A percentile compares a stretch with the other conserved stretches of the same genome.
These are phyloP conservation scores for Immersiporthe knoxdaviesiana DNA, from an alignment of 2,329 filamentous ascomycete species.

Conservation along the genomic window DNA sequence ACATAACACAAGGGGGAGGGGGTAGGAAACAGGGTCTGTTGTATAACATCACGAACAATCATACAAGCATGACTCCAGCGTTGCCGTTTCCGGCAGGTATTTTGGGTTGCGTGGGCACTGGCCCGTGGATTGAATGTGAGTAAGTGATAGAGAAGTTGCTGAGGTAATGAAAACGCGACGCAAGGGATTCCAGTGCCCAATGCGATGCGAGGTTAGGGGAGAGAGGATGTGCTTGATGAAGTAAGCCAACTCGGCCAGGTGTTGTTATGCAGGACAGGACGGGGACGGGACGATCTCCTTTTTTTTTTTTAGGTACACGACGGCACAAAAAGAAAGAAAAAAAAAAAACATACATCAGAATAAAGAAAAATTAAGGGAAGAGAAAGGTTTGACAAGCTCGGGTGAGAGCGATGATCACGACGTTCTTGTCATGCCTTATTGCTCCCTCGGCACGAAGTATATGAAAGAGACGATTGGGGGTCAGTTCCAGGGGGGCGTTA, in stretches of 20 bases:
- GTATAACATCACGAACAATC: neutral
- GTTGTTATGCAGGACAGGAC: neutral
- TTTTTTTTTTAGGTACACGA: neutral
- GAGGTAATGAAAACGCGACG: slow-evolving; percentile 13
- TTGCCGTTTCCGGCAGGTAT: slow-evolving; percentile 21
- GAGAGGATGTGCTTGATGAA: slow-evolving; percentile 27
- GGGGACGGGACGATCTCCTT: neutral
- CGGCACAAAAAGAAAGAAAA: no score
- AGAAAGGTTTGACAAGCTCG: neutral
- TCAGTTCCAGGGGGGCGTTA: neutral
- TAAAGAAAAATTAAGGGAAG: no score
- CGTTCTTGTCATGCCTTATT: neutral
- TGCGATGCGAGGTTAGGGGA: slow-evolving; percentile 4
- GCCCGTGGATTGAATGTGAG: slow-evolving; percentile 18
- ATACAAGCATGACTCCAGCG: neutral
- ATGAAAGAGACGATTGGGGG: neutral
- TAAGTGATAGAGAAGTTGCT: slow-evolving; percentile 11
- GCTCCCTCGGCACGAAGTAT: neutral
- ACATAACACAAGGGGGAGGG: neutral
- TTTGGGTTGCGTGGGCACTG: slow-evolving; percentile 17
- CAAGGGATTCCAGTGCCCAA: neutral
- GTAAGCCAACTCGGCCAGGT: slow-evolving; percentile 22
- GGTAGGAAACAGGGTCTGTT: neutral
- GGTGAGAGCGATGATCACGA: neutral
- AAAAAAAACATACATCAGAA: slow-evolving; percentile 14